phyloP scores from a whole-genome alignment of 2,329 filamentous ascomycete species.

The Fusarium citri region DNA sequence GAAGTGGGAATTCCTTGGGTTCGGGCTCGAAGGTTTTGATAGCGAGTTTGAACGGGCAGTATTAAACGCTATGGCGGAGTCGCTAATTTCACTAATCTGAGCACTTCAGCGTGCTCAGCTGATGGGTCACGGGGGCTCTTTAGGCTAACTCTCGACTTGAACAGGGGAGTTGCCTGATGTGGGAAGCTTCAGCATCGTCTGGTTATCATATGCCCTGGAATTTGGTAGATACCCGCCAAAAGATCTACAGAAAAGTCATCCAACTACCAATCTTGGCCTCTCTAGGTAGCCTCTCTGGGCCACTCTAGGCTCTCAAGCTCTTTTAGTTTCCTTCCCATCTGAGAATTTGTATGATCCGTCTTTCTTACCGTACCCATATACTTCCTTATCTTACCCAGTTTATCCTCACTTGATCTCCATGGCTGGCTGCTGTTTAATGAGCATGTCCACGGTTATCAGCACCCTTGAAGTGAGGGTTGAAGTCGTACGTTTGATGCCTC shows the following conservation, averaged over 20 bases:
- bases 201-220: background rate
- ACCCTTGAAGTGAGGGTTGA: slow-evolving; percentile 26
- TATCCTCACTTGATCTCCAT: background rate
- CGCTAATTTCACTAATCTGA: background rate
- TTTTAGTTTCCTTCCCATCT: background rate
- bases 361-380: background rate
- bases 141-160: background rate
- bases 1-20: background rate
- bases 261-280: background rate
- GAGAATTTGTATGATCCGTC: background rate
- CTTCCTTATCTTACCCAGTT: background rate
- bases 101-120: background rate
- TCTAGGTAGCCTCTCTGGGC: background rate
- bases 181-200: background rate
- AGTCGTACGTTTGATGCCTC: slow-evolving; percentile 36
- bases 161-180: background rate
- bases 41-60: background rate
- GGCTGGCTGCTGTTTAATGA: background rate
- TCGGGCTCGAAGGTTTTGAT: background rate
- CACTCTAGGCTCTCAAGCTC: background rate
- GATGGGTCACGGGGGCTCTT: background rate
- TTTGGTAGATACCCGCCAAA: background rate
- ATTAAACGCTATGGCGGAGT: background rate
- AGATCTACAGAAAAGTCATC: background rate
- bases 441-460: background rate